phyloP scores from a whole-genome alignment of 2,329 filamentous ascomycete species.

The Hypoxylon sp. region DNA sequence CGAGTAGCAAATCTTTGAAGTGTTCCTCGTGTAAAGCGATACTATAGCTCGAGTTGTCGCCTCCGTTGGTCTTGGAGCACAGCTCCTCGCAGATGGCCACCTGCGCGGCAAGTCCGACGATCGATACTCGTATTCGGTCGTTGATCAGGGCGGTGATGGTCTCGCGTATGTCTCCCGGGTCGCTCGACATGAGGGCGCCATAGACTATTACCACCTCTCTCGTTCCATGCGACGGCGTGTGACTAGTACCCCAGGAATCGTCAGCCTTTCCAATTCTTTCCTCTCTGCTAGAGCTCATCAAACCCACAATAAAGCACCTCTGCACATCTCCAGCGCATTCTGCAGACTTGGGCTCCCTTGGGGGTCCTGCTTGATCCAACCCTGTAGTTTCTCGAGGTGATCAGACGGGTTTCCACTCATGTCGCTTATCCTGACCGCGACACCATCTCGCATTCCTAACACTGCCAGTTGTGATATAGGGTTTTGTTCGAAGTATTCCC shows the following conservation, averaged over 20 bases:
- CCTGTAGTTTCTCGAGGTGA: conserved; percentile 80
- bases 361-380: conserved; percentile 71
- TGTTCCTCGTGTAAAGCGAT: conserved; percentile 88
- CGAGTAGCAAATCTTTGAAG: conserved; percentile 88
- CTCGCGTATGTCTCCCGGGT: conserved; percentile 94
- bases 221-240: conserved; percentile 92
- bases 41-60: conserved; percentile 78
- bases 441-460: conserved; percentile 90
- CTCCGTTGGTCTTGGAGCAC: conserved; percentile 85
- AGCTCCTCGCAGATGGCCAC: conserved; percentile 92
- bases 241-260: conserved; percentile 57
- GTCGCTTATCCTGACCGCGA: conserved; percentile 85
- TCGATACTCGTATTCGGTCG: conserved; percentile 85
- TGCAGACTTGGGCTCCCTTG: conserved; percentile 84
- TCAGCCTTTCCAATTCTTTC: conserved; percentile 17
- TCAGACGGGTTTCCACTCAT: conserved; percentile 91
- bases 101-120: conserved; percentile 90
- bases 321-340: conserved; percentile 94
- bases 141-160: conserved; percentile 81
- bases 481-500: conserved; percentile 98
- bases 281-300: conserved; percentile 5
- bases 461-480: conserved; percentile 96
- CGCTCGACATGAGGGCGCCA: conserved; percentile 87
- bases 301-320: conserved; percentile 83
- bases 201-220: conserved; percentile 92